Conservation (phyloP, 1,284 basidiomycete genomes). For the Dichomitus squalens region DNA sequence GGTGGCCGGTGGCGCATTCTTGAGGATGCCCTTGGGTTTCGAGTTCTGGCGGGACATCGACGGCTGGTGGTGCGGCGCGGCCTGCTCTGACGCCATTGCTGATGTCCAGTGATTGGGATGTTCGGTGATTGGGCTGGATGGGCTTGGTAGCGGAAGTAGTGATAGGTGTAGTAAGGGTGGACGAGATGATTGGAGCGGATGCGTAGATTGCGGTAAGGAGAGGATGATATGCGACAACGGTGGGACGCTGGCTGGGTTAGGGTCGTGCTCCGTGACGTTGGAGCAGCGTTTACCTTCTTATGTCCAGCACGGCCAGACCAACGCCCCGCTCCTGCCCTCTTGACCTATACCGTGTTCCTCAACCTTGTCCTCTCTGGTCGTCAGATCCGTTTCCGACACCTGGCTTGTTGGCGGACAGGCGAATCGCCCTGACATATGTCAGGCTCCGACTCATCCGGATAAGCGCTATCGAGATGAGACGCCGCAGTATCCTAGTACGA, state of each 20-base stretch:
- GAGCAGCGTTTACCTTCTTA: conserved; percentile 5
- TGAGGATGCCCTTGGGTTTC: conserved; percentile 84
- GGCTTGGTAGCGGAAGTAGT: neutral
- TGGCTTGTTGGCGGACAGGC: neutral
- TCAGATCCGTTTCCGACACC: neutral
- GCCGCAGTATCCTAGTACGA: neutral
- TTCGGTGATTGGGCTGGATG: neutral
- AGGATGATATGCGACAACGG: neutral
- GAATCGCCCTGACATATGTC: neutral
- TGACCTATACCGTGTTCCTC: too few relatives aligned
- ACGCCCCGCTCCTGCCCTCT: neutral
- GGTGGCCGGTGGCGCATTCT: conserved; percentile 65
- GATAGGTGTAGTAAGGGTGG: neutral
- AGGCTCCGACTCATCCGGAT: neutral
- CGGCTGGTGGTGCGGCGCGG: conserved; percentile 24
- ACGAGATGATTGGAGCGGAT: conserved; percentile 3
- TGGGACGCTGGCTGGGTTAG: conserved; percentile 1
- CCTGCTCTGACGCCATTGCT: conserved; percentile 12
- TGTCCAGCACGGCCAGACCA: neutral
- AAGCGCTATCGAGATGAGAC: neutral
- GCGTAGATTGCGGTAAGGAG: neutral
- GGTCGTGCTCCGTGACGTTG: conserved; percentile 6
- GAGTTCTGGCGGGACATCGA: conserved; percentile 36
- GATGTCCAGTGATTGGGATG: neutral
- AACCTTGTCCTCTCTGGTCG: neutral